Evolutionary conservation across 208 protist genomes (phyloP).

Genomic region (Acanthamoeba pearcei): DNA sequence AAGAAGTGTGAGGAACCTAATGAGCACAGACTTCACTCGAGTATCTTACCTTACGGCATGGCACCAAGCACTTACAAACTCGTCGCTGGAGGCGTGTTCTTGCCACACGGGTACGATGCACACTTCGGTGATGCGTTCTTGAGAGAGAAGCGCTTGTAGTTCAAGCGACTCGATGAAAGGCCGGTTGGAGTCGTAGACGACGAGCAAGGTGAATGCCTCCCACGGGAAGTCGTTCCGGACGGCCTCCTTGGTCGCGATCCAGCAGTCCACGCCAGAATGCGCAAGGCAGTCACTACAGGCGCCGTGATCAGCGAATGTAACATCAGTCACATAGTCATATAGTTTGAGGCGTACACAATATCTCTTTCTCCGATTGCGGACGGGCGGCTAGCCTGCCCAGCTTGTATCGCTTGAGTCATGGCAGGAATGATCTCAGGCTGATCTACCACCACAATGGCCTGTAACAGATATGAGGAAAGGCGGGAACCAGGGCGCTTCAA

Average conservation of each 20-base stretch:
- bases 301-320: background rate
- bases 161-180: slow-evolving; percentile 25
- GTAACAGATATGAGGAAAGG: background rate
- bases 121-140: background rate
- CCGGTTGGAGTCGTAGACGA: background rate
- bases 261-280: background rate
- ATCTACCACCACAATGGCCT: slow-evolving; percentile 24
- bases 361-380: background rate
- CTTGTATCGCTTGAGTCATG: background rate
- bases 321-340: too few relatives aligned
- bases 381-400: background rate
- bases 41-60: background rate
- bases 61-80: background rate
- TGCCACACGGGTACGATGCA: background rate
- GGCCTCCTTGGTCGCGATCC: background rate
- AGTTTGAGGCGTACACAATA: background rate
- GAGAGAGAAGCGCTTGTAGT: background rate
- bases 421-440: background rate
- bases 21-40: background rate
- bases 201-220: slow-evolving; percentile 36
- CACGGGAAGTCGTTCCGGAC: background rate
- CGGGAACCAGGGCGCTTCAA: background rate
- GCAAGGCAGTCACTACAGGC: background rate
- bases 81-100: background rate
- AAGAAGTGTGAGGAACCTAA: background rate